Evolutionary conservation across 116 monocot species (phyloP), one percentile per base, ranked within the genome.

Genomic region (Phalaenopsis hybrid): DNA sequence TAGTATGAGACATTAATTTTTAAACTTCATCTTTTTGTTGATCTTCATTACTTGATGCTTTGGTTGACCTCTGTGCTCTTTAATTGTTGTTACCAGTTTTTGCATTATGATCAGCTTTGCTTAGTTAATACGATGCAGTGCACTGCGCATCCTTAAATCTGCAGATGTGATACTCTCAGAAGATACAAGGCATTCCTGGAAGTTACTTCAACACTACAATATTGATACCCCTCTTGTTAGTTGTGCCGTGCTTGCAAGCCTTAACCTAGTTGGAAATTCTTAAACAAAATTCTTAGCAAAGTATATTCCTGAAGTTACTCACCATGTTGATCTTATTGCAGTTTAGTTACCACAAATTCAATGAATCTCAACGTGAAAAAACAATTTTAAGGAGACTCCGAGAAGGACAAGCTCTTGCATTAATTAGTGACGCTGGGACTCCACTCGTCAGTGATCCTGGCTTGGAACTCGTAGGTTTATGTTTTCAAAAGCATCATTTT

Each of bases 381-480:
- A 63, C 79, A 44, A 86, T 93, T 51, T 79, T 98, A 82, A 83
- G 74, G 80, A 95, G 88, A 86, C 88, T 98, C 70, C 90, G 88
- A 44, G 75, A 98, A 87, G 95, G 98, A 13, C 90, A 98, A 78
- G 74, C 86, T 85, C 77, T 98, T 79, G 95, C 98, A 73, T 85
- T 98, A 81, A 92, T 98, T 81, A 93, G 93, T 85, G 98, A 98
- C 89, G 98, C 98, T 81, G 98, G 98, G 55, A 98, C 95, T 58
- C 95, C 95, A 17, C 89, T 95, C n/a, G 91, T 98, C 21, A 93
- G 93, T 82, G 95, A 98, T 82, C 98, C 98, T 6, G 98, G 98
- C 23, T 85, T 85, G 81, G 93, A 92, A 87, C 86, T 98, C 84
- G 98, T 98, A 86, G 63, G 90, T 72, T 57, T 67, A 76, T 73